phyloP scores from a whole-genome alignment of 768 basidiomycete genomes.

The Cyathus striatus region DNA sequence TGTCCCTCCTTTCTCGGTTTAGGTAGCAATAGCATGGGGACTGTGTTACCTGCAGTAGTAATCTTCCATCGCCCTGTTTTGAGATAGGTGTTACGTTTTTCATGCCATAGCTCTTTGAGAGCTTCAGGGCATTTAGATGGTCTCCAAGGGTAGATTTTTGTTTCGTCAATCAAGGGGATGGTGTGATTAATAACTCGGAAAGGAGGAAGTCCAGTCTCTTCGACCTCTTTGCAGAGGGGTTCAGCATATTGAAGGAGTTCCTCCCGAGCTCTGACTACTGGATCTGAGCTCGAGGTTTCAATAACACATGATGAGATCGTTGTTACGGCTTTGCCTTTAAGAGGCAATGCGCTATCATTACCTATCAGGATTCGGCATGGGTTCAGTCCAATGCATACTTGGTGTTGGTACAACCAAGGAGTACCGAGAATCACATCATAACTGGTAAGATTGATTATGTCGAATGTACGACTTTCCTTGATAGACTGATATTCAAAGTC shows the following conservation, averaged over 20 bases:
- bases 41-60: constrained; percentile 22
- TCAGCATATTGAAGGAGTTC: constrained; percentile 15
- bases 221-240: constrained; percentile 13
- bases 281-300: constrained; percentile 7
- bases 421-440: constrained; percentile 38
- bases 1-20: constrained; percentile 17
- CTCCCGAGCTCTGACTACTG: constrained; percentile 10
- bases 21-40: constrained; percentile 28
- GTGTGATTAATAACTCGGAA: constrained; percentile 28
- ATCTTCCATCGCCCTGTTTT: constrained; percentile 23
- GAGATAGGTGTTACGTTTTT: constrained; percentile 23
- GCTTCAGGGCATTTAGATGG: constrained; percentile 32
- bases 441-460: constrained; percentile 31
- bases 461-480: constrained; percentile 19
- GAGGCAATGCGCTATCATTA: constrained; percentile 7
- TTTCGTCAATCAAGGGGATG: constrained; percentile 32
- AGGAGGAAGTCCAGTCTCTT: constrained; percentile 22
- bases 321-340: constrained; percentile 8
- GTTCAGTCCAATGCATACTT: constrained; percentile 19
- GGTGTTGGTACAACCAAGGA: constrained; percentile 29
- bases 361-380: constrained; percentile 20
- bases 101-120: constrained; percentile 19
- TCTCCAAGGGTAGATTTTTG: constrained; percentile 24
- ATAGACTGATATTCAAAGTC: constrained; percentile 29
- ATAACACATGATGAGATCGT: constrained; percentile 9